phyloP scores from a whole-genome alignment of 495 filamentous ascomycete species.

The Amniculicola lignicola region DNA sequence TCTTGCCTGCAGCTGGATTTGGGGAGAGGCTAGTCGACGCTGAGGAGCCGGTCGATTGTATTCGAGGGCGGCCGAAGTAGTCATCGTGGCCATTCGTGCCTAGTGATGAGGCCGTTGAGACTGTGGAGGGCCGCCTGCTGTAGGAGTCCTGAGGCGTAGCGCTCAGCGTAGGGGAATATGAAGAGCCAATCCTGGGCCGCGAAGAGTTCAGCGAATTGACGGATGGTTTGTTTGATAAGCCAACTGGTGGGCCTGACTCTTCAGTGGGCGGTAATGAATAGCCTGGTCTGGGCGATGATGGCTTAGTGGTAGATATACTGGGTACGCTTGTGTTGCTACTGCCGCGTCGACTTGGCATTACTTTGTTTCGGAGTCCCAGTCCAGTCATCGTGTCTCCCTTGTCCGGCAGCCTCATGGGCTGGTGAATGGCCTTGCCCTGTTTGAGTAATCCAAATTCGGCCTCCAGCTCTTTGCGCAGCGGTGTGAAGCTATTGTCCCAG shows the following conservation, averaged over 20 bases:
- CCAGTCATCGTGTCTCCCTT: constrained; percentile 39
- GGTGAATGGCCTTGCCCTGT: constrained; percentile 70
- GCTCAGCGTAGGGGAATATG: constrained; percentile 22
- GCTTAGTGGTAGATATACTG: background rate
- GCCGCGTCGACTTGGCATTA: constrained; percentile 14
- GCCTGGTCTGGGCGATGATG: constrained; percentile 15
- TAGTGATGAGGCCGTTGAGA: constrained; percentile 12
- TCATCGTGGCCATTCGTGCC: constrained; percentile 23
- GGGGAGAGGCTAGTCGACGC: constrained; percentile 30
- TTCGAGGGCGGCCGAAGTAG: constrained; percentile 29
- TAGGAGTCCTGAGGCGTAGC: constrained; percentile 6
- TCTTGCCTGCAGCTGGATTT: constrained; percentile 49
- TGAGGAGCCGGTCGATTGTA: constrained; percentile 18
- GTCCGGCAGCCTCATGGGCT: constrained; percentile 52
- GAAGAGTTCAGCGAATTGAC: constrained; percentile 18
- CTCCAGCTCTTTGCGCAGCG: constrained; percentile 69
- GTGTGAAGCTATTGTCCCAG: constrained; percentile 66
- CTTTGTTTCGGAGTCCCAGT: constrained; percentile 41
- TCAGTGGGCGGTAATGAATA: constrained; percentile 8
- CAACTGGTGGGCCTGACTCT: constrained; percentile 27
- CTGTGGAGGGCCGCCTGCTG: constrained; percentile 19
- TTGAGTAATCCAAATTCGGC: constrained; percentile 61
- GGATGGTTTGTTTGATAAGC: constrained; percentile 25
- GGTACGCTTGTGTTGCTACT: constrained; percentile 9
- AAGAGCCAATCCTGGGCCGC: constrained; percentile 27